Percentiles rank a stretch among this genome's conserved stretches.
Evolutionary conservation across 495 filamentous ascomycete species (phyloP).

Genomic region (Margaritispora aquatica): DNA sequence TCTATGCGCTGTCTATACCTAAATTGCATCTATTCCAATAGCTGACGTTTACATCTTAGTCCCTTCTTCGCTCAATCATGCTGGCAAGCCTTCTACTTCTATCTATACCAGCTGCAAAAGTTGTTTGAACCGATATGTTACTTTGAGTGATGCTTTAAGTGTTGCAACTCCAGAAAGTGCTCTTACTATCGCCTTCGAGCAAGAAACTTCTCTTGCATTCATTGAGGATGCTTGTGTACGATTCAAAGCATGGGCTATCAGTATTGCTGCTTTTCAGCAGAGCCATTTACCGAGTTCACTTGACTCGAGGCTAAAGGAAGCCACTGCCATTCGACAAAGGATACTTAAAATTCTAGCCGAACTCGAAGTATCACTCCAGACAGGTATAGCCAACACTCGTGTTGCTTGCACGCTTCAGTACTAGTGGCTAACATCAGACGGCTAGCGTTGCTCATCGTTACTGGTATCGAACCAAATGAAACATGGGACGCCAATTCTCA

Average conservation of each 20-base stretch:
- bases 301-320: conserved; percentile 39
- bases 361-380: neutral
- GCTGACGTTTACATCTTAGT: too few relatives aligned
- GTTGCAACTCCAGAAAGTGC: neutral
- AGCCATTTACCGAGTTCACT: conserved; percentile 32
- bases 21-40: too few relatives aligned
- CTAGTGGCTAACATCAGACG: neutral
- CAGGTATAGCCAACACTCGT: neutral
- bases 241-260: conserved; percentile 39
- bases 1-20: too few relatives aligned
- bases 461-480: conserved; percentile 6
- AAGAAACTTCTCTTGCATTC: neutral
- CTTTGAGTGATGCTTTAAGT: conserved; percentile 9
- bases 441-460: conserved; percentile 7
- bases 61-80: too few relatives aligned
- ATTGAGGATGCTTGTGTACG: conserved; percentile 30
- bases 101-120: neutral
- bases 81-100: neutral
- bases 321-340: conserved; percentile 34
- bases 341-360: conserved; percentile 27
- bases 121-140: conserved; percentile 1
- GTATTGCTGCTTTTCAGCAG: conserved; percentile 38
- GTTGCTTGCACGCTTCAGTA: neutral
- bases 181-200: conserved; percentile 2
- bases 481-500: conserved; percentile 7